These are phyloP conservation scores for Trichoderma semiorbis DNA, from an alignment of 2,329 filamentous ascomycete species.

Conservation along the genomic window DNA sequence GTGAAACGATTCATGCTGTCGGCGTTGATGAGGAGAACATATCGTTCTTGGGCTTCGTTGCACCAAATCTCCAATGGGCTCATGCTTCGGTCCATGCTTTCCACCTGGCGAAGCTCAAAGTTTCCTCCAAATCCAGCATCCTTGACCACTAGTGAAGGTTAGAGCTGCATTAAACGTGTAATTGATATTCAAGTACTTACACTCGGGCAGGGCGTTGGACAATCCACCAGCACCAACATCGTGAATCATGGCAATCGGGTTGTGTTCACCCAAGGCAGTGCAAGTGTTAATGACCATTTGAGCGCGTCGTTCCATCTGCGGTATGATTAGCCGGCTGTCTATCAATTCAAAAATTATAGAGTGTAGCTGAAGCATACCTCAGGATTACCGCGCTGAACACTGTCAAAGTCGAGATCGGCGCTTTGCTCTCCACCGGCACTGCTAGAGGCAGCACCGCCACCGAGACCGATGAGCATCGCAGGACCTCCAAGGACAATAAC, in stretches of 20 bases:
- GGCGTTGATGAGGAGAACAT: conserved; percentile 83
- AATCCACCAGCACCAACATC: conserved; percentile 91
- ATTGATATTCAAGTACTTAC: conserved; percentile 17
- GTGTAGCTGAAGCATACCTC: conserved; percentile 44
- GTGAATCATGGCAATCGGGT: conserved; percentile 94
- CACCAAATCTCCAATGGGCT: conserved; percentile 98
- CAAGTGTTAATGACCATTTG: conserved; percentile 99
- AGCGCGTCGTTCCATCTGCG: conserved; percentile 76
- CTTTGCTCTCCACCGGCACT: conserved; percentile 83
- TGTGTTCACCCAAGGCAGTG: conserved; percentile 75
- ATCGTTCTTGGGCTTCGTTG: conserved; percentile 94
- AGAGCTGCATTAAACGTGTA: background rate
- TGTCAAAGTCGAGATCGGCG: conserved; percentile 92
- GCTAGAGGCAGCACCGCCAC: conserved; percentile 91
- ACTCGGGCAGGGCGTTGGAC: conserved; percentile 73
- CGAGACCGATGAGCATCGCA: conserved; percentile 95
- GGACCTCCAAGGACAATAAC: conserved; percentile 92
- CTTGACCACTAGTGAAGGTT: conserved; percentile 59
- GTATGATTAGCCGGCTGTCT: background rate
- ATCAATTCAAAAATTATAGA: too few relatives aligned
- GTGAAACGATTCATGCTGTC: conserved; percentile 75
- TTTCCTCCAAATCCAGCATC: conserved; percentile 87
- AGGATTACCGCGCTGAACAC: conserved; percentile 93
- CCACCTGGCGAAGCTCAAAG: conserved; percentile 92
- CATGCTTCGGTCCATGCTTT: conserved; percentile 87